Conservation (phyloP, 805 yeast species). For the Metschnikowia koreensis region DNA sequence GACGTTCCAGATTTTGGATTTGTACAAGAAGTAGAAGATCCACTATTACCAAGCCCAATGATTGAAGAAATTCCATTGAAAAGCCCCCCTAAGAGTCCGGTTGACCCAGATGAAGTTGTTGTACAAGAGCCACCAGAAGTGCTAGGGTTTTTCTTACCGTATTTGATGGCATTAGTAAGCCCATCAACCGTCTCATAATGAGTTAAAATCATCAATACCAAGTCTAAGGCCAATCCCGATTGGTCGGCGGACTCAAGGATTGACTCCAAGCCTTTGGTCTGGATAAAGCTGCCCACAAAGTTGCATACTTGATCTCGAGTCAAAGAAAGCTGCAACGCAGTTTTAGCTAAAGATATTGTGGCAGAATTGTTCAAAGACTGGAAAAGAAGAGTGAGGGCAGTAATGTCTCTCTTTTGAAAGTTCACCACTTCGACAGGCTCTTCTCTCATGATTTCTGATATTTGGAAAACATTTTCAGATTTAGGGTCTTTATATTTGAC, state of each 20-base stretch:
- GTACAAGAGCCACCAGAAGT: neutral
- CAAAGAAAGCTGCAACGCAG: conserved; percentile 22
- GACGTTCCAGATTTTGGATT: neutral
- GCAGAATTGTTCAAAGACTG: conserved; percentile 22
- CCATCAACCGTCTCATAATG: conserved; percentile 22
- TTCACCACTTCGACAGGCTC: conserved; percentile 1
- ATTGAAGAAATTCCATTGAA: conserved; percentile 4
- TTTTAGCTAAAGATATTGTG: conserved; percentile 21
- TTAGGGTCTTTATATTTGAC: conserved; percentile 3
- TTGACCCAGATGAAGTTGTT: neutral
- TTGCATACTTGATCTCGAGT: conserved; percentile 27
- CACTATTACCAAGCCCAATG: conserved; percentile 3
- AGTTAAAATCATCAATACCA: conserved; percentile 21
- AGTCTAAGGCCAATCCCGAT: conserved; percentile 27
- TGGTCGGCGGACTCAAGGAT: conserved; percentile 25
- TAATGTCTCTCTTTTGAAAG: conserved; percentile 16
- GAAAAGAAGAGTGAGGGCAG: conserved; percentile 25
- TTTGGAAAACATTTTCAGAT: conserved; percentile 1
- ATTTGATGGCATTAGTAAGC: conserved; percentile 14
- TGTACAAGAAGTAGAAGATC: neutral
- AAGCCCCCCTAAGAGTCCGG: conserved; percentile 12
- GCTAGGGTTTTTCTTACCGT: conserved; percentile 7
- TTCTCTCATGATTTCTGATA: conserved; percentile 4
- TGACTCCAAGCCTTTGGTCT: conserved; percentile 21
- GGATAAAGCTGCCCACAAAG: conserved; percentile 24